Conservation (phyloP, 2,329 filamentous ascomycete genomes). For the Drechslerella stenobrocha region DNA sequence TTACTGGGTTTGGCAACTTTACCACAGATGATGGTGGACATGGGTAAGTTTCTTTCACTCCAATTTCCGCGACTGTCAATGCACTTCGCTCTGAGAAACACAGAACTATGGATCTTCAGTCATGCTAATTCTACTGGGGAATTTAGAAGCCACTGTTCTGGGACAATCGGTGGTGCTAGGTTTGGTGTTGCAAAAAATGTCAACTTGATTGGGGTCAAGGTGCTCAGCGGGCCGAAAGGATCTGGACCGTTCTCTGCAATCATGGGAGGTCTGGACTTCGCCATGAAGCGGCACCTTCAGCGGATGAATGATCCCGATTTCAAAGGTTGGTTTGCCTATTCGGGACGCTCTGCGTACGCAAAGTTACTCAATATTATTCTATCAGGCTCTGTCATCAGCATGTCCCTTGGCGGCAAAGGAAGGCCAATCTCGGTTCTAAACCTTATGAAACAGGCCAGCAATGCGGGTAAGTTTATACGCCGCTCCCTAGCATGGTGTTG, state of each 20-base stretch:
- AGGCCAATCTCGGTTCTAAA: slow-evolving; percentile 59
- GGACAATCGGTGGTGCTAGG: slow-evolving; percentile 51
- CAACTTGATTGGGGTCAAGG: slow-evolving; percentile 59
- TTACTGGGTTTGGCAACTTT: slow-evolving; percentile 58
- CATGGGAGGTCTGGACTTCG: slow-evolving; percentile 57
- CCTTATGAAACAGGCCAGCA: slow-evolving; percentile 59
- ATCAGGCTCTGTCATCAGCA: slow-evolving; percentile 59
- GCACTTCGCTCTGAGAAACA: too few relatives aligned
- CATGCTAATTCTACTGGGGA: background rate
- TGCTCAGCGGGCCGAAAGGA: slow-evolving; percentile 55
- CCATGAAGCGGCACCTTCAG: slow-evolving; percentile 57
- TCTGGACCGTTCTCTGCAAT: slow-evolving; percentile 56
- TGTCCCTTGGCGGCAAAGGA: slow-evolving; percentile 62
- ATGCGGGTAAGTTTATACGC: slow-evolving; percentile 51
- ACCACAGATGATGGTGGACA: slow-evolving; percentile 56
- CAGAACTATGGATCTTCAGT: too few relatives aligned
- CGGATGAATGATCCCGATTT: slow-evolving; percentile 55
- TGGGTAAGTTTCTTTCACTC: slow-evolving; percentile 59
- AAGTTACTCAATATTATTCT: background rate
- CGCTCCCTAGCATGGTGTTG: background rate
- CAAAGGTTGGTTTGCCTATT: too few relatives aligned
- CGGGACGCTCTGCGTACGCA: background rate
- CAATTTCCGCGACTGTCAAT: too few relatives aligned
- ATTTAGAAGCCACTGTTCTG: slow-evolving; percentile 51
- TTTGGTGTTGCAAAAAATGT: slow-evolving; percentile 60